Evolutionary conservation across 805 yeast species (phyloP), one percentile per base, ranked within the genome.

Genomic region (Candida mattraensis): DNA sequence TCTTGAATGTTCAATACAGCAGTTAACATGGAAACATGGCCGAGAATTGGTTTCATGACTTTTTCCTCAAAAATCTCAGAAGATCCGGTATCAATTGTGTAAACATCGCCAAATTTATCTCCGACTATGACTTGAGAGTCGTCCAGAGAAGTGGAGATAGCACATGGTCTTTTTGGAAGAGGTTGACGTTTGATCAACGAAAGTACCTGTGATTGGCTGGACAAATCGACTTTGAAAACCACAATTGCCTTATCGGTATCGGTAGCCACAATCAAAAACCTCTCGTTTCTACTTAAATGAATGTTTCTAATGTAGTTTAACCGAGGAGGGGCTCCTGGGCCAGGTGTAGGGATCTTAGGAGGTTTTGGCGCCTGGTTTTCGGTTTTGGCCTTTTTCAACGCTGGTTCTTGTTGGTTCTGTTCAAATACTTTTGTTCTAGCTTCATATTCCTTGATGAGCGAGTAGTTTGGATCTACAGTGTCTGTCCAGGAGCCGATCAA

Each of bases 21-120:
- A n/a, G 95, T 84, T 42, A 93, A 72, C 96, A 93, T 87, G 3
- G 97, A 89, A 5, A 93, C 98, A 61, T 93, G 99, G 6, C 99
- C 99, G 35, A 91, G 64, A 5, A 91, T 70, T 3, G 97, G 97
- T 24, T 67, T 72, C 28, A 76, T 58, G 29, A 72, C 75, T 4
- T 70, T 69, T 24, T 52, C 58, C 4, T 58, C 61, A 2, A 64
- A 58, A 1, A 71, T 50, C 1, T 51, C 61, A 3, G 58, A 49
- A 10, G 57, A 54, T 15, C 63, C 64, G 18, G 78, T 61, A 2
- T 71, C 63, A 24, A 87, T 66, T 1, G 72, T 59, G 58, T 86
- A 93, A 5, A 88, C 96, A 61, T 93, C 99, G 30, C 99, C 99
- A 56, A 91, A 93, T 65, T 93, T 93, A 60, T 93, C 99, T 14